A percentile compares a stretch with the other conserved stretches of the same genome.
Conservation (phyloP, 208 protist species). For the Acanthamoeba castellanii region DNA sequence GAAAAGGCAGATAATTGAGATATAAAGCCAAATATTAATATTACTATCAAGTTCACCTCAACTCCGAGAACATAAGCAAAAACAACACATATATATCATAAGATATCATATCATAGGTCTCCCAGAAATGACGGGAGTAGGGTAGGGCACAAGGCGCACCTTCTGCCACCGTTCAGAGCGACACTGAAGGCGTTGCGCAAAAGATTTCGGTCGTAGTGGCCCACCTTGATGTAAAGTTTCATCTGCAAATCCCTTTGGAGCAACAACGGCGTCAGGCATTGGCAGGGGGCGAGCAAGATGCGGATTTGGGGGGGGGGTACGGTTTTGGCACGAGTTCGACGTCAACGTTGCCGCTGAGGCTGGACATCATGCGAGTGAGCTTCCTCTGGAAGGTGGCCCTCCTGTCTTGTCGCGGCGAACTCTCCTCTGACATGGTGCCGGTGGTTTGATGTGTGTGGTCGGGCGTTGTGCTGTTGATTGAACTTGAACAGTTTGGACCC, state of each 20-base stretch:
- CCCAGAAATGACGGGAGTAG: no score
- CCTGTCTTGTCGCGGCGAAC: not conserved
- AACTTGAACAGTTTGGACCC: no score
- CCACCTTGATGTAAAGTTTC: conserved; percentile 59
- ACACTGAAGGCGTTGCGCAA: conserved; percentile 23
- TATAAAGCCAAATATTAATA: not conserved
- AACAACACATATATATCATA: no score
- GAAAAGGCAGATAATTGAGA: not conserved
- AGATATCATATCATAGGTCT: no score
- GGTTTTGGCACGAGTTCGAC: not conserved
- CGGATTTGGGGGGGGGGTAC: not conserved
- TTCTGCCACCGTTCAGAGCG: not conserved
- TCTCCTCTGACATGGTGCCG: not conserved
- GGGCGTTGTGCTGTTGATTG: not conserved
- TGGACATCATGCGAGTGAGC: conserved; percentile 29
- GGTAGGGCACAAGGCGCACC: no score
- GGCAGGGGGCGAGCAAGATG: no score
- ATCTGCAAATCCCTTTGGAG: not conserved
- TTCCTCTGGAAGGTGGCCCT: not conserved
- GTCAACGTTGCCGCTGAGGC: not conserved
- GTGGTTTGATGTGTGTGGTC: not conserved
- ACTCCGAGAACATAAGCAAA: no score
- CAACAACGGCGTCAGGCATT: not conserved
- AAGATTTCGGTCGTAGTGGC: conserved; percentile 32
- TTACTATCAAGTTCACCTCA: not conserved